Conservation (phyloP, 768 basidiomycete genomes). For the Agrocybe praecox region DNA sequence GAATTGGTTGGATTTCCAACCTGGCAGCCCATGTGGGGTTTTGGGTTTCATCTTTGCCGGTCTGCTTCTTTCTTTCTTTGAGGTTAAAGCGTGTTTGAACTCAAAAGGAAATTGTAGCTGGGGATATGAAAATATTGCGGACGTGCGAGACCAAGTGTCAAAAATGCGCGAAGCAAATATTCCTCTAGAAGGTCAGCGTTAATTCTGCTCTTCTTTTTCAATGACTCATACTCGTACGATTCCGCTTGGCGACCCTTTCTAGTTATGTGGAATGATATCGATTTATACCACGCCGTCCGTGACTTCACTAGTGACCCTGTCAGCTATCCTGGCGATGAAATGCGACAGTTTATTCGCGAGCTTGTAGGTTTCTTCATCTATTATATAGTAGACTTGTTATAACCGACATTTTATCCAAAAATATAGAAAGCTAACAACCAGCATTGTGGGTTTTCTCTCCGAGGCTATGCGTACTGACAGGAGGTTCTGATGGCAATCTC, state of each 20-base stretch:
- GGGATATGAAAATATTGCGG: constrained; percentile 51
- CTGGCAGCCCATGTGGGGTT: constrained; percentile 76
- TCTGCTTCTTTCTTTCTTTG: constrained; percentile 18
- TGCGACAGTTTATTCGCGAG: constrained; percentile 54
- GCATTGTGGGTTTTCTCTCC: constrained; percentile 21
- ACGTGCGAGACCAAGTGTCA: constrained; percentile 54
- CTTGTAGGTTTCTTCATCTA: constrained; percentile 43
- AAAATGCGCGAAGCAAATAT: constrained; percentile 67
- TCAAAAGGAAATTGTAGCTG: constrained; percentile 25
- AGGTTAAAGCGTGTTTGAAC: background rate
- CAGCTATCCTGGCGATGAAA: constrained; percentile 56
- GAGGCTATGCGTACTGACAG: constrained; percentile 22
- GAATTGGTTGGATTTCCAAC: constrained; percentile 66
- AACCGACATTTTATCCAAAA: background rate
- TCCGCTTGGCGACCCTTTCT: no score
- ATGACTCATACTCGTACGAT: no score
- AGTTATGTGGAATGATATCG: constrained; percentile 82
- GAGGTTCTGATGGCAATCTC: constrained; percentile 5
- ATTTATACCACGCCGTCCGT: constrained; percentile 67
- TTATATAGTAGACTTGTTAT: background rate
- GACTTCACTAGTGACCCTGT: constrained; percentile 74
- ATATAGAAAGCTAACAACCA: constrained; percentile 16
- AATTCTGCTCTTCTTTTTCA: background rate
- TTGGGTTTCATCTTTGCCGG: constrained; percentile 79
- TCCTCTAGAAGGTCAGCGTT: constrained; percentile 67